Evolutionary conservation across 2,329 filamentous ascomycete genomes (phyloP).

Genomic region (Fusarium anguioides): DNA sequence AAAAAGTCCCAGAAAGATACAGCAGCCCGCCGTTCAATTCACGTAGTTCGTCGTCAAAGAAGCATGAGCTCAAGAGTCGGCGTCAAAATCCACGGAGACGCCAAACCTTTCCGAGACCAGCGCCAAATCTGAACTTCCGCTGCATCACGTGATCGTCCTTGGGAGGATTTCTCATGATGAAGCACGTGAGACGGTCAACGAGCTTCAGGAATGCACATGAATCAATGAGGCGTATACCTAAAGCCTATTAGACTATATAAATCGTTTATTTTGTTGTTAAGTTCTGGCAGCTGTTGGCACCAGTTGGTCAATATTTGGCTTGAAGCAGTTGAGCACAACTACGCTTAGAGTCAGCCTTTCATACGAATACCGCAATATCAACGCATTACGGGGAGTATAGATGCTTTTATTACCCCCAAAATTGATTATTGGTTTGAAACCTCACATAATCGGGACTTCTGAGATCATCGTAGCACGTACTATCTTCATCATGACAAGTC

Average conservation of each 20-base stretch:
- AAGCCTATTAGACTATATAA: not conserved
- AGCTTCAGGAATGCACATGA: not conserved
- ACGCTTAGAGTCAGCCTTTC: too few relatives aligned
- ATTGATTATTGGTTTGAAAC: not conserved
- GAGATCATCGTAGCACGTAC: not conserved
- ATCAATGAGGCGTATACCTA: not conserved
- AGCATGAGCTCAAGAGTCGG: slow-evolving; percentile 17
- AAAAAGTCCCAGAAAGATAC: slow-evolving; percentile 2
- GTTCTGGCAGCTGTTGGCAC: not conserved
- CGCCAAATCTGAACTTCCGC: not conserved
- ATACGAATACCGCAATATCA: too few relatives aligned
- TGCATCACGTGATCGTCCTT: slow-evolving; percentile 6
- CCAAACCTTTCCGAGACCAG: slow-evolving; percentile 18
- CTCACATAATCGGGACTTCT: not conserved
- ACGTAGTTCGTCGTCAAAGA: slow-evolving; percentile 29
- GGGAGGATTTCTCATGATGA: not conserved
- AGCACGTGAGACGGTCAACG: not conserved
- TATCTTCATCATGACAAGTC: not conserved
- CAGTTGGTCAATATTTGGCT: not conserved
- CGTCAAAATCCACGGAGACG: slow-evolving; percentile 32
- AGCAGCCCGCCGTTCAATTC: slow-evolving; percentile 28
- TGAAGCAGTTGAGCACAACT: too few relatives aligned
- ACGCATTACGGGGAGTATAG: too few relatives aligned
- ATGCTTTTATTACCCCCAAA: too few relatives aligned
- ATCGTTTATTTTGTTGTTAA: not conserved